Evolutionary conservation across 169 alveolate species (phyloP), one percentile per base, ranked within the genome.

Genomic region (Condylostoma magnum): DNA sequence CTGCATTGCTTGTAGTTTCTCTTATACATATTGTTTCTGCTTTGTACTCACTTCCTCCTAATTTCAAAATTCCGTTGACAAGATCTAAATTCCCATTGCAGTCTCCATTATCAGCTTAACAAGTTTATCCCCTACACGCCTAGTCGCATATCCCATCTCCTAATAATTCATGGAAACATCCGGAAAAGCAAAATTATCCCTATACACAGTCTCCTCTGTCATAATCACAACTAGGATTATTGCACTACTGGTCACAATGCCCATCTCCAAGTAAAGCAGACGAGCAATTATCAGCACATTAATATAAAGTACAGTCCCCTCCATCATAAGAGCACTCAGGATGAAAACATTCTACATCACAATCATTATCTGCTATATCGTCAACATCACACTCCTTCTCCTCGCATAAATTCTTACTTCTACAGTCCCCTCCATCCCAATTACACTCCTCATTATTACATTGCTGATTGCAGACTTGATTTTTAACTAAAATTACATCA

Each of bases 281-380:
- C 51, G 18, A 43, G 51, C 51, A 43, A 2, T 43, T 22, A 22
- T 22, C 18, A 22, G 51, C 51, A 43, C 51, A 43, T 22, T n/a
- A 43, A 30, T 30, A 41, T 41, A 41, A 41, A 15, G 10, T 33
- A 8, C 69, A 57, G 2, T 30, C 69, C 30, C n/a, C 25, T 2
- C 52, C 69, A 33, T 30, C 69, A 36, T 57, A 57, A 33, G 31
- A 34, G 51, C 69, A 57, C 4, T 57, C 69, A 18, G 47, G 15
- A 43, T 43, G 15, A n/a, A n/a, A n/a, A n/a, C 51, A 2, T 43
- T 43, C 15, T n/a, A 22, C 15, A n/a, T n/a, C 15, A 22, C 51
- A 43, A n/a, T 43, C 18, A 22, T n/a, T n/a, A 43, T 43, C 51
- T 1, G 15, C 18, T 1, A 43, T 22, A 43, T 1, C 15, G 2